Base-by-base conservation (phyloP, 768 basidiomycete species). In the Omphalotus guepiniiformis region DNA sequence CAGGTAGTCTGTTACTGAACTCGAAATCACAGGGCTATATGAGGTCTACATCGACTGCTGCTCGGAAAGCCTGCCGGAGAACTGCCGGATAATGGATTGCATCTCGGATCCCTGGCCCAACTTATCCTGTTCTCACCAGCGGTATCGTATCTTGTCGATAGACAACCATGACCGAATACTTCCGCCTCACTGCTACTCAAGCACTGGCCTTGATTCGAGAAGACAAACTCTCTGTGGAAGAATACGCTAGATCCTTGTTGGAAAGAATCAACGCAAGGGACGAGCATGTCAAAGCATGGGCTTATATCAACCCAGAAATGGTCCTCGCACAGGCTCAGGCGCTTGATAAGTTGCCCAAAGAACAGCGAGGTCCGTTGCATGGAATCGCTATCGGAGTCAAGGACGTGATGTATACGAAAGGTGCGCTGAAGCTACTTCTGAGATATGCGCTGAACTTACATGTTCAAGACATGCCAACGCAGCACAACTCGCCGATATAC, bases 331-430 rank as follows among this genome's bases (percentile, higher is more conserved):
- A 56, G 37, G 55, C 55, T 18, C 52, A 50, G 32, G 2, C 37
- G 15, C 49, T 56, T 23, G 55, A 56, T 21, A 27, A 21, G 1
- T 29, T 56, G 19, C 50, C 52, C 15, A 32, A 26, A 19, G 42
- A 42, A 18, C 12, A 53, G 23, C 49, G 55, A 9, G 52, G 50
- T 2, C 47, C 47, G 12, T 27, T 56, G 18, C 53, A 53, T 29
- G 55, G 55, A 11, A 43, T 56, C 22, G 52, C 55, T 7, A 36
- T 56, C 9, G 55, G 52, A 15, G 55, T 55, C 15, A 55, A 55
- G 35, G 55, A 53, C 39, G 49, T 50, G 2, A 29, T 48, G 15
- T 49, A 55, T 15, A 54, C 50, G 2, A 48, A 47, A 46, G 48
- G 48, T 53, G 26, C 5, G 32, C 7, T 27, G 4, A 18, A 16